Base-by-base conservation (phyloP, 169 alveolate species). In the Plasmodium malariae region DNA sequence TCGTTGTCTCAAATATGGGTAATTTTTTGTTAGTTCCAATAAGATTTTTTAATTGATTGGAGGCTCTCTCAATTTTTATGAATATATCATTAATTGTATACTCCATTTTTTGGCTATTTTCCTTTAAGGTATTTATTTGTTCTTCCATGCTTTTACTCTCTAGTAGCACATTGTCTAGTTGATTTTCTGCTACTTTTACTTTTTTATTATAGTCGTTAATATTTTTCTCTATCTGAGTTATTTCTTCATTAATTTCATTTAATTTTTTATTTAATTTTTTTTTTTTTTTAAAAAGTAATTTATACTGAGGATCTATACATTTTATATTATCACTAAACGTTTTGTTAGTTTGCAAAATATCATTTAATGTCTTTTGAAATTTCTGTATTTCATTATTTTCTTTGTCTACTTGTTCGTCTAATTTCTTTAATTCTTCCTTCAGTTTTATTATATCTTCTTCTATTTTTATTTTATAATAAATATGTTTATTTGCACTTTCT, bases 201-300 rank as follows among this genome's bases (percentile, higher is more conserved):
- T 83, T 83, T 67, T 65, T 54, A 21, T 83, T 68, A 43, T 83
- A 65, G 14, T 65, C 65, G 55, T 43, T 83, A 34, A 83, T 83
- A 17, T 83, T 48, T 43, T 67, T 51, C 60, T 83, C 91, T 26
- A 49, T 21, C 0, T 5, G 26, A 5, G 30, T 7, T 7, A 83
- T 67, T 11, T 83, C 51, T 12, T 83, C 85, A 57, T 83, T 67
- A 21, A 83, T 83, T 65, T 67, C 65, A 45, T 83, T 37, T 32
- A 54, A 59, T 45, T 83, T 83, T 83, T 83, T 83, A n/a, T 83
- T 67, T 67, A 83, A 65, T 60, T 83, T 83, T 17, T 83, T 83
- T 51, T 83, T 80, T 67, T 80, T 83, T 83, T 83, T 83, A 30
- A 83, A 83, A 51, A 83, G 51, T 24, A 54, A n/a, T 54, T 83